Conservation (phyloP, 768 basidiomycete genomes). For the Hygrocybe coccinea region DNA sequence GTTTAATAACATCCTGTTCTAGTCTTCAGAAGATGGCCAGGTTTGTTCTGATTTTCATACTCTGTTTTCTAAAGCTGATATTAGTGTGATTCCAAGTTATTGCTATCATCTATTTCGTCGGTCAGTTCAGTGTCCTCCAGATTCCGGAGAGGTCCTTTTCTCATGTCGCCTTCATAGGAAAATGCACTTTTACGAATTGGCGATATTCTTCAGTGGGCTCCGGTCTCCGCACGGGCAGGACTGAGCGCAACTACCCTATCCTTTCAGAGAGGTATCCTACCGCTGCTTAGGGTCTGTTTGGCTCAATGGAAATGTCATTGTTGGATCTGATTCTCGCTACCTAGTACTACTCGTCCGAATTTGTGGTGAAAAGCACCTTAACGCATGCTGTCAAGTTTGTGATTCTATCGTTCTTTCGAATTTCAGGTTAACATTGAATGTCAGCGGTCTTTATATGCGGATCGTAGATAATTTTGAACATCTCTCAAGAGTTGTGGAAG, state of each 20-base stretch:
- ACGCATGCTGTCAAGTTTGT: slow-evolving; percentile 48
- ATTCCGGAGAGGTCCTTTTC: background rate
- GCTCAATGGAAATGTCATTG: background rate
- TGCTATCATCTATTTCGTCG: slow-evolving; percentile 36
- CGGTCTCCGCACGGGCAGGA: slow-evolving; percentile 38
- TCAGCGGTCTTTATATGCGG: slow-evolving; percentile 42
- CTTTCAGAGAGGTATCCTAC: slow-evolving; percentile 55
- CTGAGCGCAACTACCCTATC: slow-evolving; percentile 38
- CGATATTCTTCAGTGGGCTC: slow-evolving; percentile 45
- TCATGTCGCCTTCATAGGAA: slow-evolving; percentile 29
- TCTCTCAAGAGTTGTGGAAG: slow-evolving; percentile 38
- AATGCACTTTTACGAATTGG: slow-evolving; percentile 48
- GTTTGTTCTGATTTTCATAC: slow-evolving; percentile 26
- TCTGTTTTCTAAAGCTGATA: background rate
- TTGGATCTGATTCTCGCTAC: background rate
- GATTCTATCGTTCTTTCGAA: background rate
- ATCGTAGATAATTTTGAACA: slow-evolving; percentile 43
- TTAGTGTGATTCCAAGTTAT: slow-evolving; percentile 26
- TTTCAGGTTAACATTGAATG: slow-evolving; percentile 2
- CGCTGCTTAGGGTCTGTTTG: slow-evolving; percentile 44
- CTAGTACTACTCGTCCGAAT: slow-evolving; percentile 57
- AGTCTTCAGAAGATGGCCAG: slow-evolving; percentile 50
- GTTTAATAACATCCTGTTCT: slow-evolving; percentile 3
- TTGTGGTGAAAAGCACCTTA: slow-evolving; percentile 53
- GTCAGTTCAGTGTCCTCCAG: slow-evolving; percentile 22